Evolutionary conservation across 148 eudicot species (phyloP), one percentile per base, ranked within the genome.

Genomic region (Vaccinium vitisidaea): DNA sequence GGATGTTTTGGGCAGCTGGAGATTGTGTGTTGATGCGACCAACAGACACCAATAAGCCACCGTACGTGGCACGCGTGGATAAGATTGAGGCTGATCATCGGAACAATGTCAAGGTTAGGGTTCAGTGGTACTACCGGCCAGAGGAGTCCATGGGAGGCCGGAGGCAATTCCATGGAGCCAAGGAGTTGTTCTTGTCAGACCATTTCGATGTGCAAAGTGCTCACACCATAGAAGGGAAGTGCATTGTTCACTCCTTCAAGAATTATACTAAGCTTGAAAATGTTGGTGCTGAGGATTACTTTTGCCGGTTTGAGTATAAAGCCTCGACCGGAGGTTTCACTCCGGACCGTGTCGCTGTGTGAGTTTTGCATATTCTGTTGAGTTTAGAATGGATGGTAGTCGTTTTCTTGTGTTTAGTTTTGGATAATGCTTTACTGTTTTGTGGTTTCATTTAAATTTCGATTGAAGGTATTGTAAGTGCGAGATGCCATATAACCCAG

Each of bases 401-500:
- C 61, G 55, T 27, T 82, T 19, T 73, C 50, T 39, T 16, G 4
- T 58, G 52, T 15, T 43, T 73, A 14, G 48, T n/a, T 27, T 86
- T 11, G 4, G 16, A 65, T 65, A 65, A 23, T 23, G 14, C 30
- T 65, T 49, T 78, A 32, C 15, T 23, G 4, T 67, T 79, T 30
- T 21, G 32, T 59, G 76, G 46, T 52, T 69, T 84, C n/a, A 25
- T 59, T 65, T 75, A 49, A 48, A 70, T 65, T 82, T 75, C 5
- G 10, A 46, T 86, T 87, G 84, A 85, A 90, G 94, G 86, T 92
- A 92, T 53, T 92, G 94, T 84, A 92, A 90, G 80, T 92, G 94
- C 54, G 94, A 92, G 91, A 90, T 90, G 94, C 92, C 92, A 6
- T 92, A 92, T 79, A 92, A 92, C 25, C 94, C 94, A 11, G 94